Conservation (phyloP, 345 rosid species). For the Arabis hirsuta region DNA sequence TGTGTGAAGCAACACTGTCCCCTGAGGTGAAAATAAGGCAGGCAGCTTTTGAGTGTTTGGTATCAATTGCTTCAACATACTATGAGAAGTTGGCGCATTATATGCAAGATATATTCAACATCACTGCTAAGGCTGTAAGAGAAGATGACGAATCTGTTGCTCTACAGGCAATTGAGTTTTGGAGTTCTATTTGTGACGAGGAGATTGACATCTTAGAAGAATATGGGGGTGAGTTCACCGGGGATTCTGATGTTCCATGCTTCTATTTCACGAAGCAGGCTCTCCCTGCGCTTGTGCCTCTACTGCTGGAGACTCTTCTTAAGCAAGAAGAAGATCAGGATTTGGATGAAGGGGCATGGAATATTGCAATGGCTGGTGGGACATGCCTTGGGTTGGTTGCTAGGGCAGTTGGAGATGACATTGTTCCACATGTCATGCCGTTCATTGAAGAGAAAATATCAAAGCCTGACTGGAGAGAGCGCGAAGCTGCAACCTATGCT, state of each 20-base stretch:
- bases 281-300: conserved; percentile 62
- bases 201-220: conserved; percentile 71
- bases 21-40: conserved; percentile 62
- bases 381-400: conserved; percentile 75
- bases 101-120: conserved; percentile 62
- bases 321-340: conserved; percentile 79
- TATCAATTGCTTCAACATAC: conserved; percentile 66
- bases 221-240: conserved; percentile 55
- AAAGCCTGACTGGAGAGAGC: conserved; percentile 71
- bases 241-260: conserved; percentile 61
- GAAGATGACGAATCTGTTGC: conserved; percentile 69
- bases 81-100: conserved; percentile 59
- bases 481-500: conserved; percentile 72
- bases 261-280: conserved; percentile 68
- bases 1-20: conserved; percentile 65
- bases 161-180: conserved; percentile 71
- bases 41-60: conserved; percentile 72
- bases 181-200: conserved; percentile 76
- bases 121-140: conserved; percentile 64
- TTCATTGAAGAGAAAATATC: conserved; percentile 69
- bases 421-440: conserved; percentile 70
- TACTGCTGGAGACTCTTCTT: conserved; percentile 64
- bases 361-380: conserved; percentile 74
- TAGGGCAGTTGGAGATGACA: conserved; percentile 67
- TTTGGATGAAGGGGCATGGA: conserved; percentile 78